These are phyloP conservation scores for Paramecium bursaria DNA, from an alignment of 73 alveolate genomes.

Conservation along the genomic window DNA sequence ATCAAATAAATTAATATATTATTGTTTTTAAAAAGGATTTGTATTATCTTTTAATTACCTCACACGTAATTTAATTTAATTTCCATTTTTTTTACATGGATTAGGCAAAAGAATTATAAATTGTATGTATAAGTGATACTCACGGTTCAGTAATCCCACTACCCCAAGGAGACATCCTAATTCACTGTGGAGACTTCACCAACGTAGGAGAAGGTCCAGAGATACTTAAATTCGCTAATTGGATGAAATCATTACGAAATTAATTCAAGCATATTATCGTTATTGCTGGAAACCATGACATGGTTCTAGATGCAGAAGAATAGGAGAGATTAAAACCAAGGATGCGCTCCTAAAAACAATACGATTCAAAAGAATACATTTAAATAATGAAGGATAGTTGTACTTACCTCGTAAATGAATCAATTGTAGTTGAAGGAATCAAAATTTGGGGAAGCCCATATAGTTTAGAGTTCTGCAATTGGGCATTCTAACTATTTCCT, in stretches of 20 bases:
- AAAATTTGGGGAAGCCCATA: conserved; percentile 61
- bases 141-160: conserved; percentile 22
- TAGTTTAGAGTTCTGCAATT: conserved; percentile 13
- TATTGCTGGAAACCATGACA: conserved; percentile 72
- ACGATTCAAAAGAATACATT: not conserved
- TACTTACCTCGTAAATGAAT: not conserved
- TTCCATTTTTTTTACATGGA: no score
- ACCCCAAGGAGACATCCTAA: conserved; percentile 37
- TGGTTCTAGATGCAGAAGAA: conserved; percentile 43
- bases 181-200: conserved; percentile 48
- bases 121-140: conserved; percentile 69
- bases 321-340: no score
- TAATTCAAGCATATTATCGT: conserved; percentile 68
- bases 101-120: not conserved
- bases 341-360: no score
- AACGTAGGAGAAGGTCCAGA: conserved; percentile 68
- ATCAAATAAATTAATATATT: no score
- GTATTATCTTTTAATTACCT: no score
- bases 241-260: conserved; percentile 64
- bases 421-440: conserved; percentile 13
- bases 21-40: no score
- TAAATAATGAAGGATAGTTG: conserved; percentile 5
- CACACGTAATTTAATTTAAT: no score
- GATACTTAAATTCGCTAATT: conserved; percentile 36
- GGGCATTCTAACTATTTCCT: conserved; percentile 5